Evolutionary conservation across 495 filamentous ascomycete genomes (phyloP).

Genomic region (Hypoxylon perforatum): DNA sequence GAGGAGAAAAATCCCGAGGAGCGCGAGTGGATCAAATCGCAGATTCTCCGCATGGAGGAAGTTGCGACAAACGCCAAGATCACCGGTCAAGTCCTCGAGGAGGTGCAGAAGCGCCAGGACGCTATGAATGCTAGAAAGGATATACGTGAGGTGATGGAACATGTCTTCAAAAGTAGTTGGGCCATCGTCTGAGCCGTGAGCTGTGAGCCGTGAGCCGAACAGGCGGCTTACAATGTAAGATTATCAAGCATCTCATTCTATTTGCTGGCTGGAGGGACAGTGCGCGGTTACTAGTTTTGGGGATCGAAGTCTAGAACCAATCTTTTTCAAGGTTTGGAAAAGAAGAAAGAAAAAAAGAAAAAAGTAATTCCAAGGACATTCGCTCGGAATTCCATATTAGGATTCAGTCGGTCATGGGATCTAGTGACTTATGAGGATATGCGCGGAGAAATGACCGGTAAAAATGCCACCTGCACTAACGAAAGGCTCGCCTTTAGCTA

Average conservation of each 20-base stretch:
- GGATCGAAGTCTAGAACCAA: conserved; percentile 5
- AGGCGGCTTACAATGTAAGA: background rate
- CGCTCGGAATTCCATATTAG: conserved; percentile 11
- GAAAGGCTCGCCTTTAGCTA: conserved; percentile 11
- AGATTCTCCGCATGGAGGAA: conserved; percentile 53
- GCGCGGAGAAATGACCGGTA: conserved; percentile 15
- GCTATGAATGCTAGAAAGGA: conserved; percentile 51
- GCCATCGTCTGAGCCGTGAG: conserved; percentile 26
- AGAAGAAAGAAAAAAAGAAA: conserved; percentile 22
- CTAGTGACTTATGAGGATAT: conserved; percentile 15
- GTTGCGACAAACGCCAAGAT: conserved; percentile 54
- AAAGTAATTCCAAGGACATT: background rate
- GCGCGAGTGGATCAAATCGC: conserved; percentile 51
- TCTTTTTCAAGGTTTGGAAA: conserved; percentile 16
- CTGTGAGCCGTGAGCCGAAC: too few relatives aligned
- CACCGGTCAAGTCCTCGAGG: conserved; percentile 53
- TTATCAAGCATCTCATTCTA: conserved; percentile 2
- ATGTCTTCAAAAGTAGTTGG: conserved; percentile 43
- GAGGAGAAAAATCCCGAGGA: conserved; percentile 54
- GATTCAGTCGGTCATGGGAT: conserved; percentile 13
- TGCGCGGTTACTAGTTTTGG: conserved; percentile 6
- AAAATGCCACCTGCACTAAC: conserved; percentile 4
- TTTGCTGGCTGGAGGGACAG: conserved; percentile 3
- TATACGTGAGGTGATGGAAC: conserved; percentile 52
- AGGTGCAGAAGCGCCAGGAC: conserved; percentile 55